Evolutionary conservation across 768 basidiomycete species (phyloP).

Genomic region (Obba rivulosa): DNA sequence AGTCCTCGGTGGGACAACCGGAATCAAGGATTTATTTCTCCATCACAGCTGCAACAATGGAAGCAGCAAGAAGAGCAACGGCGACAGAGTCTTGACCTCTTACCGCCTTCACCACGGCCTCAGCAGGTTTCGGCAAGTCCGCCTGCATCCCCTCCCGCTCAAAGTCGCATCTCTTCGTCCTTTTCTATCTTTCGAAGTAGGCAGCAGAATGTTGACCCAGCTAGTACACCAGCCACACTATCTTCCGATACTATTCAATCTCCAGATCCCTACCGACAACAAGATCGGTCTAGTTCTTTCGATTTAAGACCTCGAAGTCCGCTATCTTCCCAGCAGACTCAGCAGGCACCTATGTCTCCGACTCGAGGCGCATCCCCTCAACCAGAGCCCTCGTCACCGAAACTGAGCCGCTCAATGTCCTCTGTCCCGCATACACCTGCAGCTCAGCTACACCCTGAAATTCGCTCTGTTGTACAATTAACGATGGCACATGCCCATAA

Average conservation of each 20-base stretch:
- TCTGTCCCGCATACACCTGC: too few species aligned
- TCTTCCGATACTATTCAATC: too few species aligned
- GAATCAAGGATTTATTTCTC: conserved; percentile 31
- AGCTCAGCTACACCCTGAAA: conserved; percentile 64
- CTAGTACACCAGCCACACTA: too few species aligned
- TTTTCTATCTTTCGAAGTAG: conserved; percentile 10
- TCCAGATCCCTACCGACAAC: too few species aligned
- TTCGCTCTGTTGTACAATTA: conserved; percentile 71
- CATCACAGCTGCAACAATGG: conserved; percentile 29
- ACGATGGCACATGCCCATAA: conserved; percentile 77
- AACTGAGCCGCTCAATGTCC: too few species aligned
- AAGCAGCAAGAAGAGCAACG: conserved; percentile 24
- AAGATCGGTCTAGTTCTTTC: too few species aligned
- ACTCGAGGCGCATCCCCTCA: too few species aligned
- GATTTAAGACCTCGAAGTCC: too few species aligned
- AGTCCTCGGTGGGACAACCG: conserved; percentile 33
- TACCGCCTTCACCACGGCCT: conserved; percentile 13
- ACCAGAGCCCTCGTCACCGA: too few species aligned
- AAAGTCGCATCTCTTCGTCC: conserved; percentile 11
- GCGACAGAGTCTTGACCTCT: conserved; percentile 14
- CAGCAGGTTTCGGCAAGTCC: conserved; percentile 7
- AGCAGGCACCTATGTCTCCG: too few species aligned
- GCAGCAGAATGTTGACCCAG: too few species aligned
- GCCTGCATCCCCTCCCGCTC: neutral
- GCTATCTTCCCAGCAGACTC: too few species aligned